Evolutionary conservation across 1,284 basidiomycete genomes (phyloP).

Genomic region (Ustanciosporium gigantosporum): DNA sequence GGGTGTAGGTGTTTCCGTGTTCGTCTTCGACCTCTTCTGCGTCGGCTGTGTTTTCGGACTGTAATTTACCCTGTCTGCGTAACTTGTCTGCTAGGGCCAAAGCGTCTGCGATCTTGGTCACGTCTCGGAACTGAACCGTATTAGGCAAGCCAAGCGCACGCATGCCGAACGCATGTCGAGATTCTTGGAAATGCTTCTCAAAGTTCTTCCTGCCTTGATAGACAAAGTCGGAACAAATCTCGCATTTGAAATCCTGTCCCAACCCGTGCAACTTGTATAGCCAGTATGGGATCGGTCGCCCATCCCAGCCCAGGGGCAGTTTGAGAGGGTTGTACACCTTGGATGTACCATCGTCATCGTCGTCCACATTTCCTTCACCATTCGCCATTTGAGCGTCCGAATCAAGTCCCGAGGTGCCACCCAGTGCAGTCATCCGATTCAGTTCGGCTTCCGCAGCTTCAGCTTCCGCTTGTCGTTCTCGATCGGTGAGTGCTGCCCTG

Average conservation of each 20-base stretch:
- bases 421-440: constrained; percentile 29
- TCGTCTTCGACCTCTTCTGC: constrained; percentile 59
- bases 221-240: constrained; percentile 80
- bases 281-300: constrained; percentile 98
- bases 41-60: constrained; percentile 41
- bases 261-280: constrained; percentile 96
- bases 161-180: constrained; percentile 97
- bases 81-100: constrained; percentile 67
- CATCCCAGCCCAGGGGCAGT: constrained; percentile 95
- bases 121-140: constrained; percentile 98
- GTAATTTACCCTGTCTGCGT: constrained; percentile 42
- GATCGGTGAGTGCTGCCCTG: constrained; percentile 89
- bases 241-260: constrained; percentile 94
- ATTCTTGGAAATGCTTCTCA: constrained; percentile 90
- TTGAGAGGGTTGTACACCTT: constrained; percentile 97
- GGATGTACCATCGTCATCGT: constrained; percentile 67
- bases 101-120: constrained; percentile 94
- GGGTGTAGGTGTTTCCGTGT: constrained; percentile 57
- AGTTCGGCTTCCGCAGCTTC: constrained; percentile 64
- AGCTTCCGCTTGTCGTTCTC: constrained; percentile 91
- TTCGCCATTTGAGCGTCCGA: constrained; percentile 10
- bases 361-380: constrained; percentile 58
- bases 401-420: constrained; percentile 19
- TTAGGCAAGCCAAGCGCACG: constrained; percentile 94
- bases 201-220: constrained; percentile 89